Evolutionary conservation across 2,329 filamentous ascomycete species (phyloP).

Genomic region (Phoma herbarum): DNA sequence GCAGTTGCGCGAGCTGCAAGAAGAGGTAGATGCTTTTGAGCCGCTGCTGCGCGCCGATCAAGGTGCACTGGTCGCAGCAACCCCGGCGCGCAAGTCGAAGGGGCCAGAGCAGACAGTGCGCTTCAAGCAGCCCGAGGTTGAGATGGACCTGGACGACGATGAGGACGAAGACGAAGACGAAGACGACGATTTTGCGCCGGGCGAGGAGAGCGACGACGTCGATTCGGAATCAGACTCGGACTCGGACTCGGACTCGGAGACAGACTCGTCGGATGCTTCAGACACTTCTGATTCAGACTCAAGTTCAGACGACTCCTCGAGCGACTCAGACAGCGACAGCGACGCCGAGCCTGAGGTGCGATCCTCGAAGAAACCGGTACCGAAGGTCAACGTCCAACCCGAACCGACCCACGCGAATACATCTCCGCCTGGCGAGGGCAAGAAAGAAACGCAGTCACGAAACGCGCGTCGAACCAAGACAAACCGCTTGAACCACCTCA

Average conservation of each 20-base stretch:
- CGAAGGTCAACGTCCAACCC: conserved; percentile 5
- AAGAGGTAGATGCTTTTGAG: background rate
- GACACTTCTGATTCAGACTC: conserved; percentile 37
- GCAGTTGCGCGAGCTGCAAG: conserved; percentile 18
- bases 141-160: conserved; percentile 28
- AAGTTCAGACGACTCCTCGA: conserved; percentile 37
- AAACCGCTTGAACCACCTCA: conserved; percentile 61
- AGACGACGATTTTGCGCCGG: conserved; percentile 43
- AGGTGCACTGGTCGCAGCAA: background rate
- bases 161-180: conserved; percentile 42
- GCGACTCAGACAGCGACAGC: conserved; percentile 48
- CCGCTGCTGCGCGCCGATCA: no score
- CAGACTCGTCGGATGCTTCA: conserved; percentile 39
- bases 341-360: conserved; percentile 42
- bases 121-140: conserved; percentile 29
- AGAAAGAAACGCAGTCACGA: conserved; percentile 60
- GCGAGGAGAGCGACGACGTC: conserved; percentile 24
- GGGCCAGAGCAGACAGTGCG: conserved; percentile 32
- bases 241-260: conserved; percentile 33
- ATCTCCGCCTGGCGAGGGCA: conserved; percentile 60
- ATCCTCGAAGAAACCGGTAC: conserved; percentile 30
- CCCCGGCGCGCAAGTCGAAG: background rate
- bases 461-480: conserved; percentile 64
- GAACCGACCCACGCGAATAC: conserved; percentile 14
- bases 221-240: conserved; percentile 28